phyloP scores from a whole-genome alignment of 352 stramenopile genomes.

The Globisporangium orthogonon region DNA sequence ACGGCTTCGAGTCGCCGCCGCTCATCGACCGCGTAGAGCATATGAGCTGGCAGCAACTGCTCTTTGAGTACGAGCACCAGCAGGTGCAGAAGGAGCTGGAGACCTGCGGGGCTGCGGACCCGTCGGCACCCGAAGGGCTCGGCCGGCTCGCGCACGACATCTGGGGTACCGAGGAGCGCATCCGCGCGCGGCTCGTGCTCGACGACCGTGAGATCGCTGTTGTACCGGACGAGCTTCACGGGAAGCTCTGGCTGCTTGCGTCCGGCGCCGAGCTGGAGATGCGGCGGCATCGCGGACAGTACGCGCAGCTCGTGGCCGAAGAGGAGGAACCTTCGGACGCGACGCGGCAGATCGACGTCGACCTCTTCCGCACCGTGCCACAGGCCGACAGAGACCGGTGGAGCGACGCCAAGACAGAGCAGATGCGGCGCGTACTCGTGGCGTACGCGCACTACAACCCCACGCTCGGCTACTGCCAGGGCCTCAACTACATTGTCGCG shows the following conservation, averaged over 20 bases:
- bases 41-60: slow-evolving; percentile 49
- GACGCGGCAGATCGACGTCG: slow-evolving; percentile 79
- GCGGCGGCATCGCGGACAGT: slow-evolving; percentile 48
- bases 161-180: slow-evolving; percentile 76
- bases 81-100: slow-evolving; percentile 40
- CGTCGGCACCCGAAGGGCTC: slow-evolving; percentile 34
- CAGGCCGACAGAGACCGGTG: slow-evolving; percentile 55
- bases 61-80: slow-evolving; percentile 67
- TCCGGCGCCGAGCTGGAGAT: slow-evolving; percentile 69
- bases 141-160: slow-evolving; percentile 67
- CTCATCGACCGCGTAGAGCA: slow-evolving; percentile 44
- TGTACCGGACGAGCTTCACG: slow-evolving; percentile 65
- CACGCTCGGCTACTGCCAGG: slow-evolving; percentile 81
- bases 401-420: slow-evolving; percentile 58
- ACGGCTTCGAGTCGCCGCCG: slow-evolving; percentile 36
- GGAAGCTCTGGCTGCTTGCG: slow-evolving; percentile 75
- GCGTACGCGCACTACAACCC: slow-evolving; percentile 82
- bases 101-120: slow-evolving; percentile 22
- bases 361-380: slow-evolving; percentile 69
- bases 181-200: slow-evolving; percentile 56
- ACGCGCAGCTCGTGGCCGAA: slow-evolving; percentile 38
- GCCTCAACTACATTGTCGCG: slow-evolving; percentile 85
- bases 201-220: slow-evolving; percentile 46
- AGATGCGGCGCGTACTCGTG: slow-evolving; percentile 78
- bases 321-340: slow-evolving; percentile 60